Conservation (phyloP, 306 rosid genomes). For the Lupinus albus region DNA sequence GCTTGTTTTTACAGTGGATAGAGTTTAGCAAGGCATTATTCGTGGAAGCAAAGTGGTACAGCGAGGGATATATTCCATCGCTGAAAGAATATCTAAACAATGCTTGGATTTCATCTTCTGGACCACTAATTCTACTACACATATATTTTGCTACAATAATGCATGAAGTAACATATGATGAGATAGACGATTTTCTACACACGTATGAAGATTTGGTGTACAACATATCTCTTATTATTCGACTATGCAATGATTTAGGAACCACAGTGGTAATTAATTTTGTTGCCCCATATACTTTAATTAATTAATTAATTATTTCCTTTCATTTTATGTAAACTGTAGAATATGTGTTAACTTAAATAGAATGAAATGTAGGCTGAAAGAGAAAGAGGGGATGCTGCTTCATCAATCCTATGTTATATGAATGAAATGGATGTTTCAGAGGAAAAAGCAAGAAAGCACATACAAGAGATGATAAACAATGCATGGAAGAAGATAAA, state of each 20-base stretch:
- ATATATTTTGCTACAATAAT: constrained; percentile 41
- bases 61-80: constrained; percentile 49
- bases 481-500: constrained; percentile 55
- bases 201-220: constrained; percentile 37
- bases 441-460: constrained; percentile 52
- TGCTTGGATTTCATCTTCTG: constrained; percentile 67
- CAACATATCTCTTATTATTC: constrained; percentile 46
- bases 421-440: constrained; percentile 50
- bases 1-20: constrained; percentile 49
- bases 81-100: constrained; percentile 57
- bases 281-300: neutral
- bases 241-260: constrained; percentile 49
- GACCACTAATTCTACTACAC: constrained; percentile 48
- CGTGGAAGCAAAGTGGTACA: constrained; percentile 68
- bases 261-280: constrained; percentile 38
- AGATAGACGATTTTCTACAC: constrained; percentile 30
- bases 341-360: neutral
- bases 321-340: too few relatives aligned
- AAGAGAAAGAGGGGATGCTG: constrained; percentile 64
- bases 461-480: constrained; percentile 43
- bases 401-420: constrained; percentile 58
- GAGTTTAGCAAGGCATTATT: constrained; percentile 60
- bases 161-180: constrained; percentile 23
- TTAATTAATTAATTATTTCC: neutral
- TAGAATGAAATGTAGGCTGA: constrained; percentile 49